Conservation (phyloP, 2,329 filamentous ascomycete species). For the Cytospora mali region DNA sequence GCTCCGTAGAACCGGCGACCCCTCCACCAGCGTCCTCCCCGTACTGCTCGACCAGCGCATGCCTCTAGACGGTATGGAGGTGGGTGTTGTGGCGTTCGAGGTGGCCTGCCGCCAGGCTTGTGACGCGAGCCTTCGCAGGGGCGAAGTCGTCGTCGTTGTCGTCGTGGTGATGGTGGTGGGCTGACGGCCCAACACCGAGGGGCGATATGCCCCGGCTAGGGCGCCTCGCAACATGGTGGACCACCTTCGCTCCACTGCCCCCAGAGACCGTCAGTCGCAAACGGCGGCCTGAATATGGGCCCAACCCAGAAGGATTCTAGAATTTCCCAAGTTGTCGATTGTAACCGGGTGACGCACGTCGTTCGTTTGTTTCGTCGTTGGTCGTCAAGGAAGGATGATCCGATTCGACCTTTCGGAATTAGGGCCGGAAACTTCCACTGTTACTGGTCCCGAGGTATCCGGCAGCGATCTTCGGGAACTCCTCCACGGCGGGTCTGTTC, state of each 20-base stretch:
- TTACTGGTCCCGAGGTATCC: background rate
- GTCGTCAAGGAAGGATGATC: background rate
- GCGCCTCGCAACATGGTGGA: constrained; percentile 12
- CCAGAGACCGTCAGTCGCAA: background rate
- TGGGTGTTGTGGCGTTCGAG: background rate
- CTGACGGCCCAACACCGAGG: constrained; percentile 14
- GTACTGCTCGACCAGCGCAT: background rate
- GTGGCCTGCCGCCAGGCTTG: constrained; percentile 1
- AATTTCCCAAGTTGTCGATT: background rate
- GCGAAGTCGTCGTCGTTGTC: background rate
- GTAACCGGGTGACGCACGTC: background rate
- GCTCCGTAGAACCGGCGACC: background rate
- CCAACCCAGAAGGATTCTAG: background rate
- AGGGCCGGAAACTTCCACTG: background rate
- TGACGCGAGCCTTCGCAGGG: constrained; percentile 14
- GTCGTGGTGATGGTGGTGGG: constrained; percentile 2
- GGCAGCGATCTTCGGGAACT: background rate
- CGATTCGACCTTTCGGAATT: background rate
- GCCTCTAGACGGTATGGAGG: background rate
- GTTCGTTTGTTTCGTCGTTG: background rate
- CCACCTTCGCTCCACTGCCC: background rate
- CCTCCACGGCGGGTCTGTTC: background rate
- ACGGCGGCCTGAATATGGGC: background rate
- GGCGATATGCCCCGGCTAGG: constrained; percentile 12
- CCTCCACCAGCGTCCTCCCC: background rate